Conservation (phyloP, 1,284 basidiomycete genomes). For the Flammula alnicola region DNA sequence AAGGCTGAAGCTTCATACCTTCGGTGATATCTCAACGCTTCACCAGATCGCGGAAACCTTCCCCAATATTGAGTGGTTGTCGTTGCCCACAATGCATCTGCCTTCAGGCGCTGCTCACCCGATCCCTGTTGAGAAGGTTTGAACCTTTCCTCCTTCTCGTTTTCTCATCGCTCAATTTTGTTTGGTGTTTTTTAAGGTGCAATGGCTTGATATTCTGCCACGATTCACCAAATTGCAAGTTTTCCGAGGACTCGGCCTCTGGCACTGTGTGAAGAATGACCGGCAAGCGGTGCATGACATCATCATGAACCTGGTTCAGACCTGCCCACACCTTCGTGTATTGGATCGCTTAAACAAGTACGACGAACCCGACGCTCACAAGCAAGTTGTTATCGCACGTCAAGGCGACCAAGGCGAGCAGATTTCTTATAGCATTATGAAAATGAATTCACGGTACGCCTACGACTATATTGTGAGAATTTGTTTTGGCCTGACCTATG, state of each 20-base stretch:
- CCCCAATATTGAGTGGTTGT: slow-evolving; percentile 42
- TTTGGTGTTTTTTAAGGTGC: slow-evolving; percentile 29
- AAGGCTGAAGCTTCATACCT: slow-evolving; percentile 35
- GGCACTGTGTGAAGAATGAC: slow-evolving; percentile 39
- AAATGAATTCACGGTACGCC: slow-evolving; percentile 37
- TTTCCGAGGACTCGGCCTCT: slow-evolving; percentile 45
- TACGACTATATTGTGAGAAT: background rate
- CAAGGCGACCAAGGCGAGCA: slow-evolving; percentile 32
- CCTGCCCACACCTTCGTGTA: slow-evolving; percentile 44
- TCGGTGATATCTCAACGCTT: slow-evolving; percentile 34
- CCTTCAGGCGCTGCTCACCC: slow-evolving; percentile 25
- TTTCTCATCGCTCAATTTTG: background rate
- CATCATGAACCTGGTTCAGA: slow-evolving; percentile 41
- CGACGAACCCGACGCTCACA: slow-evolving; percentile 35
- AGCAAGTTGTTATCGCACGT: slow-evolving; percentile 42
- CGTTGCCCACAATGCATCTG: slow-evolving; percentile 34
- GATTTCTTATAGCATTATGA: slow-evolving; percentile 39
- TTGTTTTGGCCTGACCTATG: background rate
- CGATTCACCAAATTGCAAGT: slow-evolving; percentile 44
- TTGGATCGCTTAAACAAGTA: slow-evolving; percentile 44
- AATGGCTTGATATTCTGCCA: slow-evolving; percentile 43
- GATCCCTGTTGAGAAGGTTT: slow-evolving; percentile 26
- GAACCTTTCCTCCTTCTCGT: slow-evolving; percentile 14
- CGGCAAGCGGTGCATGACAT: slow-evolving; percentile 42
- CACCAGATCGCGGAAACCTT: slow-evolving; percentile 38